These are phyloP conservation scores for Dispira simplex DNA, from an alignment of 192 early-diverging fungal genomes.

Conservation along the genomic window DNA sequence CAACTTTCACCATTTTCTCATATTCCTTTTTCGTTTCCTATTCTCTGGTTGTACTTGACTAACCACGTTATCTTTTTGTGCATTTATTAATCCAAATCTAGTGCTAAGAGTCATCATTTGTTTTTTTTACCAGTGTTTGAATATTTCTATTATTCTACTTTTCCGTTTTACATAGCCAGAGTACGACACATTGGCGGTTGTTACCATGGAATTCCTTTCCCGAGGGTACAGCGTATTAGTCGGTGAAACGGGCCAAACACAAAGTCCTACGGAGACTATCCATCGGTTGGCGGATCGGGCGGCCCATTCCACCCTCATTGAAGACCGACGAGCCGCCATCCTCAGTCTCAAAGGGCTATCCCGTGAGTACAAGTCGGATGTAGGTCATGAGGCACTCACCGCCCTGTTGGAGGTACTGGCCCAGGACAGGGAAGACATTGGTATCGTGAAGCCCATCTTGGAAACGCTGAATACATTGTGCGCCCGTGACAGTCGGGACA, in stretches of 20 bases:
- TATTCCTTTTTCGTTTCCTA: no score
- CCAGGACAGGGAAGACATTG: conserved; percentile 70
- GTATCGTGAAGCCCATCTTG: conserved; percentile 69
- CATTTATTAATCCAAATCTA: no score
- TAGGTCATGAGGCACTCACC: conserved; percentile 60
- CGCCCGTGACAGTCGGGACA: conserved; percentile 31
- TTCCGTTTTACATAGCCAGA: no score
- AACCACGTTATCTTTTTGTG: no score
- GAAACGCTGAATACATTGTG: conserved; percentile 62
- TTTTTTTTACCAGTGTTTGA: no score
- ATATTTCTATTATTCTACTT: no score
- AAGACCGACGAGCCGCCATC: conserved; percentile 81
- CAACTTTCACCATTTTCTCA: no score
- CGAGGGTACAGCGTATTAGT: conserved; percentile 42
- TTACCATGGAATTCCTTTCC: conserved; percentile 40
- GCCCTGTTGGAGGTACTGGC: conserved; percentile 61
- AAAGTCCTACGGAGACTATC: conserved; percentile 59
- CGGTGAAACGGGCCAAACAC: conserved; percentile 44
- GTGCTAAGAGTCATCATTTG: no score
- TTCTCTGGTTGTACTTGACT: no score
- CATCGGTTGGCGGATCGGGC: conserved; percentile 71
- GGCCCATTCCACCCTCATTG: conserved; percentile 66
- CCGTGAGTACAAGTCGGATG: conserved; percentile 70
- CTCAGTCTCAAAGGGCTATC: conserved; percentile 73
- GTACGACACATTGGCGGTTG: no score